phyloP scores from a whole-genome alignment of 1,284 basidiomycete species.

The Amylostereum areolatum region DNA sequence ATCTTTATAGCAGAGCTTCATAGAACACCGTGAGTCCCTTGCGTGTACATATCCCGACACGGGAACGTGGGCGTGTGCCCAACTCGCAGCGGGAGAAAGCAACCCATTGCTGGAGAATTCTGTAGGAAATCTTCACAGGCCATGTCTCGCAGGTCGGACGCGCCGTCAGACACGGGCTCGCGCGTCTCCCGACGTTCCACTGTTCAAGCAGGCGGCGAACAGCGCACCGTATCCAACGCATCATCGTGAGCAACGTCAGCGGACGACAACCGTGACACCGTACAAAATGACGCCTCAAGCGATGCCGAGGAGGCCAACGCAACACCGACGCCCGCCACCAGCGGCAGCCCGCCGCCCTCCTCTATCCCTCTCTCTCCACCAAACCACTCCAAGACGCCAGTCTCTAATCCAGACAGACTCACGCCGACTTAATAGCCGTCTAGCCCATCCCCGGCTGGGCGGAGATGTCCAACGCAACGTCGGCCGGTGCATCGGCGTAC shows the following conservation, averaged over 20 bases:
- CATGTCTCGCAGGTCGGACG: conserved; percentile 21
- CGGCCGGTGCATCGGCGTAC: conserved; percentile 2
- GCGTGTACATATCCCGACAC: background rate
- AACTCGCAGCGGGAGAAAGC: background rate
- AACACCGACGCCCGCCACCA: conserved; percentile 19
- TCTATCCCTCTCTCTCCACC: conserved; percentile 15
- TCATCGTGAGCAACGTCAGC: conserved; percentile 25
- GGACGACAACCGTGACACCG: conserved; percentile 37
- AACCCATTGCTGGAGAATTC: background rate
- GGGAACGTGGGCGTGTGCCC: background rate
- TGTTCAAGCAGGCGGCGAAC: conserved; percentile 21
- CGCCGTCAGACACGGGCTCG: conserved; percentile 31
- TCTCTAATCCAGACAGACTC: no score
- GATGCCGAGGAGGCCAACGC: conserved; percentile 22
- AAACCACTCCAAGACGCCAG: conserved; percentile 6
- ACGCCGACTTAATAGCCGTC: conserved; percentile 5
- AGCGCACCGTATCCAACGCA: conserved; percentile 26
- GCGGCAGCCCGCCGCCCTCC: conserved; percentile 20
- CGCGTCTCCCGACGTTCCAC: conserved; percentile 27
- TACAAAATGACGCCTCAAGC: conserved; percentile 19
- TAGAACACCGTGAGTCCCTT: background rate
- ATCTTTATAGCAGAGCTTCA: background rate
- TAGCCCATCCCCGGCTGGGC: conserved; percentile 4
- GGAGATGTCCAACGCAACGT: background rate
- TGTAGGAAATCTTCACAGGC: conserved; percentile 6